Evolutionary conservation across 768 basidiomycete genomes (phyloP).

Genomic region (Punctularia strigosozonata): DNA sequence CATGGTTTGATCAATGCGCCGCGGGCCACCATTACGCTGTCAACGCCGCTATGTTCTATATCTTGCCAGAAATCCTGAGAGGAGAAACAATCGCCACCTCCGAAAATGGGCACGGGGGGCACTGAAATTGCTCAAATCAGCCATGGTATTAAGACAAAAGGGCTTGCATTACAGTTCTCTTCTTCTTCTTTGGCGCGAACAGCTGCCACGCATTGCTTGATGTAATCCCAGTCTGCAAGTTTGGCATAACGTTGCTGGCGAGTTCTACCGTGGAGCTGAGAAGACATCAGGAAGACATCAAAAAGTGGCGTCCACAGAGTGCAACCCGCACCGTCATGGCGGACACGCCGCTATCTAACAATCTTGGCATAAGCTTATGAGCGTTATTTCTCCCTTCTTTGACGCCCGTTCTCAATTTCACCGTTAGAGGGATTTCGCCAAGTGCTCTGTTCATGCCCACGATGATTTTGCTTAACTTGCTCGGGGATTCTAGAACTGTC

Average conservation of each 20-base stretch:
- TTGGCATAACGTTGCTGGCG: slow-evolving; percentile 91
- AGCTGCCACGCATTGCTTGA: slow-evolving; percentile 74
- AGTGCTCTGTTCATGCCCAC: slow-evolving; percentile 86
- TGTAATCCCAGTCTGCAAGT: slow-evolving; percentile 91
- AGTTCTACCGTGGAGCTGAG: slow-evolving; percentile 88
- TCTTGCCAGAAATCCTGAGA: slow-evolving; percentile 71
- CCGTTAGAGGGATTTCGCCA: slow-evolving; percentile 83
- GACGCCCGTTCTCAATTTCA: slow-evolving; percentile 88
- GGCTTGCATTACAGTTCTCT: slow-evolving; percentile 38
- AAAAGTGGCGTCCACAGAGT: not conserved
- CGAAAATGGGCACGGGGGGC: slow-evolving; percentile 85
- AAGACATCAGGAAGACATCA: not conserved
- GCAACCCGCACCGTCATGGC: slow-evolving; percentile 35
- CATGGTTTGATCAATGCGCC: slow-evolving; percentile 95
- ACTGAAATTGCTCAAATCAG: slow-evolving; percentile 31
- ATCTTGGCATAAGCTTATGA: slow-evolving; percentile 83
- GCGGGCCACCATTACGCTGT: slow-evolving; percentile 91
- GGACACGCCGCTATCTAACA: slow-evolving; percentile 44
- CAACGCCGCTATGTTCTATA: slow-evolving; percentile 72
- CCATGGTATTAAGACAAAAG: not conserved
- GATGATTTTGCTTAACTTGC: slow-evolving; percentile 76
- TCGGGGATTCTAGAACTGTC: slow-evolving; percentile 72
- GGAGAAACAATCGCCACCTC: slow-evolving; percentile 93
- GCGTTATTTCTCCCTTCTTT: slow-evolving; percentile 78
- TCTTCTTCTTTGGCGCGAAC: slow-evolving; percentile 63